Conservation (phyloP, 1,139 yeast genomes). For the Candida sp. region DNA sequence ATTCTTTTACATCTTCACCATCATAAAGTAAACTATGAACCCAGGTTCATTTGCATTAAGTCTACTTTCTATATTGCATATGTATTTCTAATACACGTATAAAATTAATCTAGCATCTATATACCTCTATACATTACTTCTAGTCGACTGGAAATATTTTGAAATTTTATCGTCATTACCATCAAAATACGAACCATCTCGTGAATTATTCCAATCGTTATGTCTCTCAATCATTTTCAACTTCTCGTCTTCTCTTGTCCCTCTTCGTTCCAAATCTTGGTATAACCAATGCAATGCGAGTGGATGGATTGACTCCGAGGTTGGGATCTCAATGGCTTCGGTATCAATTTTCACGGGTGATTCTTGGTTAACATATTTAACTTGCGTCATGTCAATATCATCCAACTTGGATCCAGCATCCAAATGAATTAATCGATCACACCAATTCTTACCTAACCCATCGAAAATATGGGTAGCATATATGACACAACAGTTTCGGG, state of each 20-base stretch:
- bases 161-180: slow-evolving; percentile 41
- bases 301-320: slow-evolving; percentile 63
- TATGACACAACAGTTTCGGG: slow-evolving; percentile 66
- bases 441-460: slow-evolving; percentile 82
- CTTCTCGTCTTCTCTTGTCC: slow-evolving; percentile 51
- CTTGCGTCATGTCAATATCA: slow-evolving; percentile 17
- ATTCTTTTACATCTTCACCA: too few relatives aligned
- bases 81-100: too few relatives aligned
- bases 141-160: slow-evolving; percentile 46
- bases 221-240: slow-evolving; percentile 41
- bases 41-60: too few relatives aligned
- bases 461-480: slow-evolving; percentile 98
- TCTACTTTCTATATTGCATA: too few relatives aligned
- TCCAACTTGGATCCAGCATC: slow-evolving; percentile 54
- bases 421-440: slow-evolving; percentile 79
- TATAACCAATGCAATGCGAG: slow-evolving; percentile 65
- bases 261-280: slow-evolving; percentile 50
- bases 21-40: too few relatives aligned
- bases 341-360: slow-evolving; percentile 13
- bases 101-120: too few relatives aligned
- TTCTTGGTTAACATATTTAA: slow-evolving; percentile 13
- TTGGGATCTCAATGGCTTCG: slow-evolving; percentile 24
- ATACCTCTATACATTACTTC: slow-evolving; percentile 16
- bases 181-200: slow-evolving; percentile 46
- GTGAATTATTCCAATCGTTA: slow-evolving; percentile 40